Percentiles rank a stretch among this genome's conserved stretches.
These are phyloP conservation scores for Eleusine indica DNA, from an alignment of 176 grass and related monocot genomes.

Conservation along the genomic window DNA sequence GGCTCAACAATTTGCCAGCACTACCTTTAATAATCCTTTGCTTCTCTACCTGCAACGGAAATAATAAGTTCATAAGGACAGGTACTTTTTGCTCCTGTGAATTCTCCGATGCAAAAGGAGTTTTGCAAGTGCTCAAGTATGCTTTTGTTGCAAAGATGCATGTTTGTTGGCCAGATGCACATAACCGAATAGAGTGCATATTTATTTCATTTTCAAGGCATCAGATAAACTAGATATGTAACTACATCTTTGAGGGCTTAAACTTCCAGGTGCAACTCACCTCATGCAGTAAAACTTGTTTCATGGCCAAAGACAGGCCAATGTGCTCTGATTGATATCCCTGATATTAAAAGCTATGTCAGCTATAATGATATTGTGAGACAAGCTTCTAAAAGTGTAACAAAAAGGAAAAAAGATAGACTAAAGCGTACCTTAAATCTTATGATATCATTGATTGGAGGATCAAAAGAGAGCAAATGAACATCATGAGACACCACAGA, in stretches of 20 bases:
- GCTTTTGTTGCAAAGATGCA: constrained; percentile 1
- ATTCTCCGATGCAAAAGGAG: constrained; percentile 20
- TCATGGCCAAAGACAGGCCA: constrained; percentile 73
- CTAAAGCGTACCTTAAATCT: constrained; percentile 73
- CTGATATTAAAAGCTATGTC: constrained; percentile 54
- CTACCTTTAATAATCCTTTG: constrained; percentile 80
- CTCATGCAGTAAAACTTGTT: constrained; percentile 90
- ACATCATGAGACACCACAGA: constrained; percentile 59
- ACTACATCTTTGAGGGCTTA: constrained; percentile 25
- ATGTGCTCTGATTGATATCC: constrained; percentile 74
- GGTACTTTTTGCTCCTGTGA: constrained; percentile 7
- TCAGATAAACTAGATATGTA: constrained; percentile 30
- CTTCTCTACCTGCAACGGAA: constrained; percentile 73
- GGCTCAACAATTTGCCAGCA: constrained; percentile 49
- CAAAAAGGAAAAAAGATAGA: constrained; percentile 12
- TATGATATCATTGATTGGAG: constrained; percentile 69
- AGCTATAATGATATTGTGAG: constrained; percentile 32
- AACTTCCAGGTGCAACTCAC: constrained; percentile 42
- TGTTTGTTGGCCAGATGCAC: neutral
- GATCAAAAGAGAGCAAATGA: constrained; percentile 61
- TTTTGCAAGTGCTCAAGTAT: neutral
- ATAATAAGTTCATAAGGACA: constrained; percentile 32
- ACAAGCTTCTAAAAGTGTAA: neutral
- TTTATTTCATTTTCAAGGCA: neutral
- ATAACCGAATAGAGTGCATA: neutral